These are phyloP conservation scores for Rhodamnia argentea DNA, from an alignment of 345 rosid species.

Conservation along the genomic window DNA sequence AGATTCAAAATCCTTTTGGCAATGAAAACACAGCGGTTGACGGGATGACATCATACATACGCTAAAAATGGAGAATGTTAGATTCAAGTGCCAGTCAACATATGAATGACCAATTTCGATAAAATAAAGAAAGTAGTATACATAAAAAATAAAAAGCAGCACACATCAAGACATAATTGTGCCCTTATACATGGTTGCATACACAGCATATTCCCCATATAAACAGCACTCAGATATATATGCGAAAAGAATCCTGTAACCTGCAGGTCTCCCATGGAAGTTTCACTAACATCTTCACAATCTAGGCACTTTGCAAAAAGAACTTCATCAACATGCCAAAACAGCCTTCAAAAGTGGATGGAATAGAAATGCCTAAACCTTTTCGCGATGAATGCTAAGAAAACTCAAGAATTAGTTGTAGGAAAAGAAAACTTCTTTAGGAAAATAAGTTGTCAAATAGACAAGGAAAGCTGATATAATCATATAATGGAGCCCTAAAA, in stretches of 20 bases:
- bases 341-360: neutral
- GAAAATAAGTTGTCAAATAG: neutral
- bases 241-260: neutral
- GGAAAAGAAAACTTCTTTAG: neutral
- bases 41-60: neutral
- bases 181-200: neutral
- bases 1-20: neutral
- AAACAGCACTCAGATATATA: neutral
- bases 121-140: neutral
- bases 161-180: neutral
- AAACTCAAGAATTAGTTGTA: neutral
- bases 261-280: neutral
- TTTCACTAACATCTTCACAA: neutral
- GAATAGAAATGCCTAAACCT: neutral
- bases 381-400: neutral
- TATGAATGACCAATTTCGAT: neutral
- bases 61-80: neutral
- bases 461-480: neutral
- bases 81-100: neutral
- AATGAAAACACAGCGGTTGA: neutral
- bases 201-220: neutral
- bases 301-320: neutral
- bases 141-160: neutral
- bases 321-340: neutral
- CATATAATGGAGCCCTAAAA: neutral